phyloP scores from a whole-genome alignment of 2,329 filamentous ascomycete species.

The Trichoderma sp. region DNA sequence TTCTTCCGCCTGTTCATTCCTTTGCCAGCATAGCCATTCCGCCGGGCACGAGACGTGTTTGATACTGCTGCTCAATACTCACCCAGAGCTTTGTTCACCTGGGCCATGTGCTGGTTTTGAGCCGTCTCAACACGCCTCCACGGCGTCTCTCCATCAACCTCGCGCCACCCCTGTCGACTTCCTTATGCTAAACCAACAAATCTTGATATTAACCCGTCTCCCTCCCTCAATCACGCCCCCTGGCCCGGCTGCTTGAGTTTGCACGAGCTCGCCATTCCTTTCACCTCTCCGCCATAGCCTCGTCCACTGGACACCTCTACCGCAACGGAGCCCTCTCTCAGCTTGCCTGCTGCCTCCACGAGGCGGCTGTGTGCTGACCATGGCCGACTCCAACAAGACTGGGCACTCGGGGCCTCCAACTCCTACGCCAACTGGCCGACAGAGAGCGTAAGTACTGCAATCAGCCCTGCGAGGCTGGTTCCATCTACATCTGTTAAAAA shows the following conservation, averaged over 20 bases:
- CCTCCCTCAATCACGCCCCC: slow-evolving; percentile 9
- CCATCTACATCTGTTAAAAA: not conserved
- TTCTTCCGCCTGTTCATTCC: not conserved
- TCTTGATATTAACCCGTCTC: slow-evolving; percentile 4
- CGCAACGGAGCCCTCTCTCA: slow-evolving; percentile 18
- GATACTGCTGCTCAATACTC: not conserved
- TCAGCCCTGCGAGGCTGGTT: slow-evolving; percentile 6
- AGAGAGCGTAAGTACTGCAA: slow-evolving; percentile 38
- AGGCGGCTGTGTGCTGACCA: slow-evolving; percentile 24
- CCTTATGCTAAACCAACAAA: not conserved
- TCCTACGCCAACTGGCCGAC: slow-evolving; percentile 27
- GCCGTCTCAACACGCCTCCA: not conserved
- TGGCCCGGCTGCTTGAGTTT: slow-evolving; percentile 1
- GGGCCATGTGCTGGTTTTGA: slow-evolving; percentile 13
- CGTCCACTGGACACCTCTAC: not conserved
- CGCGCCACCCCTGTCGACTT: not conserved
- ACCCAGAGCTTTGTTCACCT: not conserved
- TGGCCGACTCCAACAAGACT: slow-evolving; percentile 26
- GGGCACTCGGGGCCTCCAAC: slow-evolving; percentile 26
- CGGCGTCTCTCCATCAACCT: not conserved
- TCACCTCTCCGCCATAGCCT: slow-evolving; percentile 8
- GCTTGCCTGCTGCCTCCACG: slow-evolving; percentile 18
- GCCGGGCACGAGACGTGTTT: not conserved
- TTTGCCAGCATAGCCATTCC: not conserved
- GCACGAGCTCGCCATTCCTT: not conserved